Base-by-base conservation (phyloP, 2,329 filamentous ascomycete species). In the Penicillium palitans region DNA sequence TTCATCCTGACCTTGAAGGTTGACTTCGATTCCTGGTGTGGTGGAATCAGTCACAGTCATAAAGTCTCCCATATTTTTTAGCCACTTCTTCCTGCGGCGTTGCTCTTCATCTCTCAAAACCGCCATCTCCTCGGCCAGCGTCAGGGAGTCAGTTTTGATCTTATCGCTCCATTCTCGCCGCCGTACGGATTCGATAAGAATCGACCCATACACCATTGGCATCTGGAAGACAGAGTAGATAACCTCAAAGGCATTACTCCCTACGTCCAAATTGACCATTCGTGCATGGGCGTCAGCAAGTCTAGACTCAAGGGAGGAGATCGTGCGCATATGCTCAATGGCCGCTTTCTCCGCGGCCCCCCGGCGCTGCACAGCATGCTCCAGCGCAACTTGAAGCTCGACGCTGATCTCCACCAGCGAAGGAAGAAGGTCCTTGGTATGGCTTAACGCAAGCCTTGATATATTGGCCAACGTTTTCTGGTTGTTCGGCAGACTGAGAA, bases 91-190 rank as follows among this genome's bases (percentile, higher is more conserved):
- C 46, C 95, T 85, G 52, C 95, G 83, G 67, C 93, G 92, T 51
- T 90, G 85, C 72, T 99, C 95, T 74, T 98, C 95, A 60, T 97
- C 93, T 69, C 95, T 91, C 63, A 96, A 93, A 0, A 90, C 80
- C 2, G 92, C 91, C 83, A 98, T 91, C 71, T 98, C 93, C 72
- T 98, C 96, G 27, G 92, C 91, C 27, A 99, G 79, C 0, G 89
- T 91, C 2, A 90, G 87, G 0, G 93, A 95, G 68, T 98, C 95
- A 2, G 85, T 84, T 71, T 89, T 91, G 74, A 98, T 89, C 75
- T 96, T 96, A 52, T 96, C 91, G 13, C 85, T 86, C 93, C 95
- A 99, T 76, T 97, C 93, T 35, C 87, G 87, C 24, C 95, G 87
- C 57, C 90, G 86, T 41, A 97, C 86, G 17, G 91, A 89, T 75